Evolutionary conservation across 2,329 filamentous ascomycete species (phyloP).

Genomic region (Botryotinia globosa): DNA sequence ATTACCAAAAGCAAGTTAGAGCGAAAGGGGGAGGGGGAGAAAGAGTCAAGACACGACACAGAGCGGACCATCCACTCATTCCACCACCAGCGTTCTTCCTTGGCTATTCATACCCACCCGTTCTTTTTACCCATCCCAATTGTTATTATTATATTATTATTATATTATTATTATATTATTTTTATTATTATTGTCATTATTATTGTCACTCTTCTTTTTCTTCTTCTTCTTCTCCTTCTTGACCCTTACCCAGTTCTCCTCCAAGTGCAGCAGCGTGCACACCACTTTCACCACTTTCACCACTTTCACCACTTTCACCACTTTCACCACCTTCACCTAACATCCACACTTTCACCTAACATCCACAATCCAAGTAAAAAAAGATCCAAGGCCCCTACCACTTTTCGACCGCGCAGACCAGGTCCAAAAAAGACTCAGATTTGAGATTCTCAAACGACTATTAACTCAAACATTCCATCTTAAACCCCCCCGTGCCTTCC

Average conservation of each 20-base stretch:
- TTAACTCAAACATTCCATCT: slow-evolving; percentile 12
- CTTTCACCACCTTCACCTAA: too few relatives aligned
- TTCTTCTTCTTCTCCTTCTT: too few relatives aligned
- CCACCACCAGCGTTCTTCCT: slow-evolving; percentile 5
- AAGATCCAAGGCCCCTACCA: slow-evolving; percentile 11
- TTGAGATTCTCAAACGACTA: slow-evolving; percentile 18
- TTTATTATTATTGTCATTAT: neutral
- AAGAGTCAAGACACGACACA: neutral
- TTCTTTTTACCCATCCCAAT: neutral
- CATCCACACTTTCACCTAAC: neutral
- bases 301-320: too few relatives aligned
- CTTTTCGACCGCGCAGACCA: slow-evolving; percentile 7
- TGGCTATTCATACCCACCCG: neutral
- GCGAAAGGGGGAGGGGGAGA: neutral
- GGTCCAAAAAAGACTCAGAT: slow-evolving; percentile 10
- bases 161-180: neutral
- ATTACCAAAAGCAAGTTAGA: slow-evolving; percentile 6
- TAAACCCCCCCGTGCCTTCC: slow-evolving; percentile 17
- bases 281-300: too few relatives aligned
- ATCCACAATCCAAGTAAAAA: neutral
- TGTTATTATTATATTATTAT: neutral
- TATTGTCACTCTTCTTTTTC: neutral
- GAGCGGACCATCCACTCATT: slow-evolving; percentile 4
- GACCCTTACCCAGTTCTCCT: neutral
- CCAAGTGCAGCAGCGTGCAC: neutral